Evolutionary conservation across 2,329 filamentous ascomycete species (phyloP).

Genomic region (Huntiella abstrusa): DNA sequence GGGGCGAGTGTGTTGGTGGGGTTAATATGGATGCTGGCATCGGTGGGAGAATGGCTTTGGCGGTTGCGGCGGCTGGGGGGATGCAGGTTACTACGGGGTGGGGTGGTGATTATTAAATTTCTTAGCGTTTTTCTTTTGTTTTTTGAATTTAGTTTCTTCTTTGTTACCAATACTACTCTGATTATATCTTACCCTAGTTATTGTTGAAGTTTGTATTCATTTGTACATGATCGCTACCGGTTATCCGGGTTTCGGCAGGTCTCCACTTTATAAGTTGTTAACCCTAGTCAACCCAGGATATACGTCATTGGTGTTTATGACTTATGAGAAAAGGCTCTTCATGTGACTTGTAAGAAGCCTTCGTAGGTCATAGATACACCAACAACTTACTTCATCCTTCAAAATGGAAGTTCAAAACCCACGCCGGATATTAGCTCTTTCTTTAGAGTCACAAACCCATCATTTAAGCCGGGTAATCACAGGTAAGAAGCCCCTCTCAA

Average conservation of each 20-base stretch:
- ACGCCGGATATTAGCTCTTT: conserved; percentile 38
- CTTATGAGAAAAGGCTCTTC: no score
- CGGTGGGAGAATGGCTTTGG: conserved; percentile 20
- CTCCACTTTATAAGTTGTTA: background rate
- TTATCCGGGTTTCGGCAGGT: background rate
- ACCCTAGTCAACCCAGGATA: no score
- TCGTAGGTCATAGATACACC: no score
- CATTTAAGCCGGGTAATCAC: conserved; percentile 32
- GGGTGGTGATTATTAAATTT: background rate
- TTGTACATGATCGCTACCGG: no score
- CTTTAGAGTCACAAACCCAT: conserved; percentile 26
- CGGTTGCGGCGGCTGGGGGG: conserved; percentile 32
- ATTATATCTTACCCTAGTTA: background rate
- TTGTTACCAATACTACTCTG: background rate
- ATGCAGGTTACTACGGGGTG: conserved; percentile 19
- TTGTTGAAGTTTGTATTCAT: no score
- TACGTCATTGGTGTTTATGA: no score
- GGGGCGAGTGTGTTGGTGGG: conserved; percentile 21
- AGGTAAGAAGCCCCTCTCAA: conserved; percentile 21
- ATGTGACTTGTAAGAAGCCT: no score
- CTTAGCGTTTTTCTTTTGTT: conserved; percentile 16
- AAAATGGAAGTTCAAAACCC: conserved; percentile 14
- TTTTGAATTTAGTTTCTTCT: conserved; percentile 25
- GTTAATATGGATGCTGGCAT: conserved; percentile 20
- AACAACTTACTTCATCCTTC: no score